Conservation (phyloP, 1,139 yeast species). For the Suhomyces chickasaworum region DNA sequence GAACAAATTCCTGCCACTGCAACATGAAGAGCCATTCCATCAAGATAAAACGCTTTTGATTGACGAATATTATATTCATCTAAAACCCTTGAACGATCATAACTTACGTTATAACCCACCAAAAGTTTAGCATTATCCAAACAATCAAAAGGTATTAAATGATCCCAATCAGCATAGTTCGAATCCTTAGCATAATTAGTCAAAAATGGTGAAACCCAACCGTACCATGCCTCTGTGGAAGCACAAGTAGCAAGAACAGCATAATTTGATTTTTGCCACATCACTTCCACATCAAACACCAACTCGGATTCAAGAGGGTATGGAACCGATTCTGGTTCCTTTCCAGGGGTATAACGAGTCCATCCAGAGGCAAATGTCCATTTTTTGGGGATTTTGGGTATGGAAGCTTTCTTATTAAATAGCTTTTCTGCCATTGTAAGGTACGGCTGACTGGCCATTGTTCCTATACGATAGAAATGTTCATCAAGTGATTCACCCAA, state of each 20-base stretch:
- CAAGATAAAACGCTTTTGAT: conserved; percentile 77
- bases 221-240: conserved; percentile 83
- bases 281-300: conserved; percentile 88
- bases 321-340: conserved; percentile 57
- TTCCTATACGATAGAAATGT: conserved; percentile 78
- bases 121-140: conserved; percentile 54
- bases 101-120: conserved; percentile 89
- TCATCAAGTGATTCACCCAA: conserved; percentile 76
- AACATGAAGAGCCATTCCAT: conserved; percentile 91
- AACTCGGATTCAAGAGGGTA: conserved; percentile 68
- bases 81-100: conserved; percentile 80
- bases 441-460: conserved; percentile 63
- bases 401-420: conserved; percentile 27
- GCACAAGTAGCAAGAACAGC: conserved; percentile 85
- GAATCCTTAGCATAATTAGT: conserved; percentile 44
- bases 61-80: conserved; percentile 78
- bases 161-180: conserved; percentile 48
- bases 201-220: conserved; percentile 90
- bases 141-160: conserved; percentile 74
- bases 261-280: conserved; percentile 73
- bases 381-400: conserved; percentile 51
- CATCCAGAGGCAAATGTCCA: conserved; percentile 78
- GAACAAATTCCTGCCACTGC: conserved; percentile 94
- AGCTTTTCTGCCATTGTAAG: conserved; percentile 45
- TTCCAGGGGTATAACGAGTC: conserved; percentile 66